Base-by-base conservation (phyloP, 352 stramenopile species). In the Phytophthora aleatoria region DNA sequence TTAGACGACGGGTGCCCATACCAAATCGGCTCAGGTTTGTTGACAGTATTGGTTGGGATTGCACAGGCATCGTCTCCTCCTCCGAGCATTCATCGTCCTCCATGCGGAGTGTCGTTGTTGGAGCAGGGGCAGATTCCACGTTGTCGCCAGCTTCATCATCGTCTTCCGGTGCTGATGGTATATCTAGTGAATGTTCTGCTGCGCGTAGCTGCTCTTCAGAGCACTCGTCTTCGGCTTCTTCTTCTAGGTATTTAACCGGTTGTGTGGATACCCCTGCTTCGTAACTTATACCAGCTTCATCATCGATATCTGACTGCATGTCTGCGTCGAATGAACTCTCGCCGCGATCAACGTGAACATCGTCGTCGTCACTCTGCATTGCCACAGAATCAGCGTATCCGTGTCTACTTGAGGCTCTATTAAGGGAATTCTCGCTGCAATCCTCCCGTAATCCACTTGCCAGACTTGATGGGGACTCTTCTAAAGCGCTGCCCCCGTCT, bases 171-270 rank as follows among this genome's bases (percentile, higher is more conserved):
- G 5, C 4, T 44, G 52, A 8, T 0, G 12, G 27, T 30, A 33
- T 44, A 36, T 53, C 41, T 6, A 64, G 2, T 3, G 47, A 68
- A 6, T 8, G 31, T 20, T 74, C 61, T 48, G 55, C 39, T 28
- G 50, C 52, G 43, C 56, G 61, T 20, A 71, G 38, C 15, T 74
- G 64, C 27, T 77, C 61, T 41, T 69, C 60, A 53, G 45, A 67
- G 49, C 38, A 61, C 35, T 54, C 57, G 10, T 50, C 42, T 13
- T 67, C 64, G 11, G 20, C 42, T 10, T 67, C 44, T 27, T 65
- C 43, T 38, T 62, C 33, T 41, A 8, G 26, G 11, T 13, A 3
- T 13, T 65, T 67, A 26, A 50, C 11, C 16, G 33, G 16, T 13
- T 55, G 57, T 24, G 35, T 10, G 11, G 52, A 35, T 6, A 35